Conservation (phyloP, 2,329 filamentous ascomycete genomes). For the Ophiocordyceps camponoti-rufipedis region DNA sequence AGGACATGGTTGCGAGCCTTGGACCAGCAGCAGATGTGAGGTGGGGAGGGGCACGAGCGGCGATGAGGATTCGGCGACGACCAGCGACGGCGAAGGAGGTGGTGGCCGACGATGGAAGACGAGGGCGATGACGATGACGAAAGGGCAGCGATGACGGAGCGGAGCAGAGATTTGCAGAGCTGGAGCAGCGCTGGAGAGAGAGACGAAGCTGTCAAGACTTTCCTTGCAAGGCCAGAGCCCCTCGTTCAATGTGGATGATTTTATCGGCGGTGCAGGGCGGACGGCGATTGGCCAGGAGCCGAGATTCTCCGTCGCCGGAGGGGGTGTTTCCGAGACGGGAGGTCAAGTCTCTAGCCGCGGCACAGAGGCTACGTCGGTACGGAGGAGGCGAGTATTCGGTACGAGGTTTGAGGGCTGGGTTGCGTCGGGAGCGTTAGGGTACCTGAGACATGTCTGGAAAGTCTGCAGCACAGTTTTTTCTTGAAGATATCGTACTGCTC, state of each 20-base stretch:
- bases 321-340: background rate
- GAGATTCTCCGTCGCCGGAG: background rate
- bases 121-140: background rate
- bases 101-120: background rate
- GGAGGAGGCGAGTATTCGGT: background rate
- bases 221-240: background rate
- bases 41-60: background rate
- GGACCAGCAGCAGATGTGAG: background rate
- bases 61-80: background rate
- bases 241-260: background rate
- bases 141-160: background rate
- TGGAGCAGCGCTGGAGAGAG: background rate
- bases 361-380: background rate
- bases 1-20: slow-evolving; percentile 39
- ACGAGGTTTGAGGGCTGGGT: background rate
- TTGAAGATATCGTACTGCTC: too few species aligned
- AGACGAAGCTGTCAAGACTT: background rate
- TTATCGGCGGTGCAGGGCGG: background rate
- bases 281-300: background rate
- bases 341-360: background rate
- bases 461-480: background rate
- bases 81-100: background rate
- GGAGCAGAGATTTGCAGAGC: background rate
- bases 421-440: too few species aligned
- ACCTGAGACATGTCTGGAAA: background rate